Percentiles rank a stretch among this genome's conserved stretches.
Conservation (phyloP, 352 stramenopile species). For the Pythium coloratum region DNA sequence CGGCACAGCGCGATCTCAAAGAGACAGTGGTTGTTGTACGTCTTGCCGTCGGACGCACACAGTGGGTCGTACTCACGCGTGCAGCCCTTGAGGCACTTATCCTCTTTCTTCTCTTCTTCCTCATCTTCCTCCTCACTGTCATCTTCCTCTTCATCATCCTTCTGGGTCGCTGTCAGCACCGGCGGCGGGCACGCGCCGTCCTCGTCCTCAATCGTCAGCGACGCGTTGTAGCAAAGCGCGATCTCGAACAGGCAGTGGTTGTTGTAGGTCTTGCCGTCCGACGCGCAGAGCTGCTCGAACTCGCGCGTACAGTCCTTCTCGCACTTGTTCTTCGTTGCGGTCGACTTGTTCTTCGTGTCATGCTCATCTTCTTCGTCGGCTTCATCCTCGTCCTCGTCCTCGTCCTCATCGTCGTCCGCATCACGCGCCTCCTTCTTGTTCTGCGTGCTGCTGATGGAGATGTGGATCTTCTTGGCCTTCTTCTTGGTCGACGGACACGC, state of each 20-base stretch:
- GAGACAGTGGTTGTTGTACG: slow-evolving; percentile 33
- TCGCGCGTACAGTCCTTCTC: slow-evolving; percentile 22
- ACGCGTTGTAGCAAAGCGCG: slow-evolving; percentile 19
- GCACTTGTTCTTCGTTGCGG: slow-evolving; percentile 15
- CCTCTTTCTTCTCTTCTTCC: neutral
- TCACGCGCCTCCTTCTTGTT: neutral
- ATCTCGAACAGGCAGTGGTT: slow-evolving; percentile 34
- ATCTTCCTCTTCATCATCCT: slow-evolving; percentile 1
- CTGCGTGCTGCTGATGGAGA: slow-evolving; percentile 11
- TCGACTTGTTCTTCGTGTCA: neutral
- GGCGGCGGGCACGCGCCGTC: slow-evolving; percentile 10
- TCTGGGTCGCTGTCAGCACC: neutral
- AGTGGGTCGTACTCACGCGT: slow-evolving; percentile 17
- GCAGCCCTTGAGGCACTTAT: slow-evolving; percentile 26
- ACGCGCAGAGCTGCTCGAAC: slow-evolving; percentile 24
- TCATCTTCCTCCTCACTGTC: slow-evolving; percentile 1
- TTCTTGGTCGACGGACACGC: slow-evolving; percentile 7
- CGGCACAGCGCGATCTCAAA: slow-evolving; percentile 28
- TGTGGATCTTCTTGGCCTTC: slow-evolving; percentile 14
- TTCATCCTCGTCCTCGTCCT: slow-evolving; percentile 13
- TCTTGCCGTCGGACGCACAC: slow-evolving; percentile 27
- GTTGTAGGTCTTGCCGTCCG: slow-evolving; percentile 30
- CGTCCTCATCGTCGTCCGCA: slow-evolving; percentile 6
- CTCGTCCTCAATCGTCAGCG: slow-evolving; percentile 12
- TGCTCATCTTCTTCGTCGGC: neutral